Evolutionary conservation across 2,329 filamentous ascomycete species (phyloP).

Genomic region (Aspergillus terreus): DNA sequence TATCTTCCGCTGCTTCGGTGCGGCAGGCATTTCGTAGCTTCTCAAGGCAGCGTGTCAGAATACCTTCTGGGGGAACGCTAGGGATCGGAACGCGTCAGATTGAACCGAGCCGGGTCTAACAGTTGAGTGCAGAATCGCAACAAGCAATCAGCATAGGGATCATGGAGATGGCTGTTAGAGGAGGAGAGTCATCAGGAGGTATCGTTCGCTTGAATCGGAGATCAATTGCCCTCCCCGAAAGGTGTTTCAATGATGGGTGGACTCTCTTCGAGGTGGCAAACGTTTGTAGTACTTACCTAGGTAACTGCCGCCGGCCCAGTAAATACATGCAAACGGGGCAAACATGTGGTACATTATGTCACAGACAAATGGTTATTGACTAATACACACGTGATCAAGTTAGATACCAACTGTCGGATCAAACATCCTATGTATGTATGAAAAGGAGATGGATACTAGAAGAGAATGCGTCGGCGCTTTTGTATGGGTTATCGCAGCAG

Average conservation of each 20-base stretch:
- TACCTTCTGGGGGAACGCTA: neutral
- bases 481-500: too few relatives aligned
- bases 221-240: too few relatives aligned
- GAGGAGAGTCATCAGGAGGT: too few relatives aligned
- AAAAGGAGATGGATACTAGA: too few relatives aligned
- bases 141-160: too few relatives aligned
- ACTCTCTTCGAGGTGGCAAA: constrained; percentile 16
- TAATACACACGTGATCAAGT: neutral
- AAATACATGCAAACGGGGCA: neutral
- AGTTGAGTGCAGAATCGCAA: neutral
- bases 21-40: constrained; percentile 56
- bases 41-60: constrained; percentile 1
- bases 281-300: constrained; percentile 1
- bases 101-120: neutral
- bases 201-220: too few relatives aligned
- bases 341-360: constrained; percentile 14
- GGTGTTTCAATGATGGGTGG: constrained; percentile 1
- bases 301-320: neutral
- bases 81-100: neutral
- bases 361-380: neutral
- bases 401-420: too few relatives aligned
- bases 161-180: too few relatives aligned
- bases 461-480: too few relatives aligned
- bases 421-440: too few relatives aligned
- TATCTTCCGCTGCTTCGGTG: constrained; percentile 87